Conservation (phyloP, 2,329 filamentous ascomycete genomes). For the Chaetomium sp. region DNA sequence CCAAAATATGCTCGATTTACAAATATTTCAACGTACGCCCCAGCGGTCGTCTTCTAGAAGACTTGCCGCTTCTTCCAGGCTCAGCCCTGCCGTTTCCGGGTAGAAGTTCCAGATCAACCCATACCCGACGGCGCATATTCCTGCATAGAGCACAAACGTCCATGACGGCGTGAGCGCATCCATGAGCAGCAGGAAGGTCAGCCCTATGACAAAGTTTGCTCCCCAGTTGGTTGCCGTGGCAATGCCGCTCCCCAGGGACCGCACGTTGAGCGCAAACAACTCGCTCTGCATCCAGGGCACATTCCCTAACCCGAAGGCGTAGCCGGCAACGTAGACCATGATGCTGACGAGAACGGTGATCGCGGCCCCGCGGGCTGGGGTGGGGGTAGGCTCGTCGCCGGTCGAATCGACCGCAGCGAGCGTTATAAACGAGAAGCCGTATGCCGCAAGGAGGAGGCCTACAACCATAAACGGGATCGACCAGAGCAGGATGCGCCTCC, state of each 20-base stretch:
- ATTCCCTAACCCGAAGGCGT: slow-evolving; percentile 85
- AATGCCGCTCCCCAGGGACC: slow-evolving; percentile 70
- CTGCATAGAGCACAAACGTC: slow-evolving; percentile 81
- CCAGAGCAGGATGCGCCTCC: slow-evolving; percentile 76
- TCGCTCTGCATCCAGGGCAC: slow-evolving; percentile 97
- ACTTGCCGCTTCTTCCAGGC: slow-evolving; percentile 75
- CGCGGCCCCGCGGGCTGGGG: slow-evolving; percentile 43
- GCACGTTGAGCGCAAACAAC: slow-evolving; percentile 77
- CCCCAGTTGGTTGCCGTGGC: slow-evolving; percentile 85
- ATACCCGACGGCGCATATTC: slow-evolving; percentile 70
- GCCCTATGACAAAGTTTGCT: slow-evolving; percentile 80
- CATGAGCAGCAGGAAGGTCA: slow-evolving; percentile 90
- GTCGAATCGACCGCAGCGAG: slow-evolving; percentile 40
- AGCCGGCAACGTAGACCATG: slow-evolving; percentile 80
- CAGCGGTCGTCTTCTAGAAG: slow-evolving; percentile 73
- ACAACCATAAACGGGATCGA: slow-evolving; percentile 83
- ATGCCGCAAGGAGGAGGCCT: slow-evolving; percentile 70
- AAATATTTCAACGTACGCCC: slow-evolving; percentile 59
- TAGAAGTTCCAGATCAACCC: slow-evolving; percentile 71
- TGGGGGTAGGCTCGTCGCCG: slow-evolving; percentile 15
- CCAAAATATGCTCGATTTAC: background rate
- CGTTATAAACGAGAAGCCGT: slow-evolving; percentile 69
- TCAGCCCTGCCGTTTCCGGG: slow-evolving; percentile 81
- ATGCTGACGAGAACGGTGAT: slow-evolving; percentile 71
- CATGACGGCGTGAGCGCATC: slow-evolving; percentile 69